phyloP scores from a whole-genome alignment of 192 early-diverging fungal species.

The Lobosporangium transversale region DNA sequence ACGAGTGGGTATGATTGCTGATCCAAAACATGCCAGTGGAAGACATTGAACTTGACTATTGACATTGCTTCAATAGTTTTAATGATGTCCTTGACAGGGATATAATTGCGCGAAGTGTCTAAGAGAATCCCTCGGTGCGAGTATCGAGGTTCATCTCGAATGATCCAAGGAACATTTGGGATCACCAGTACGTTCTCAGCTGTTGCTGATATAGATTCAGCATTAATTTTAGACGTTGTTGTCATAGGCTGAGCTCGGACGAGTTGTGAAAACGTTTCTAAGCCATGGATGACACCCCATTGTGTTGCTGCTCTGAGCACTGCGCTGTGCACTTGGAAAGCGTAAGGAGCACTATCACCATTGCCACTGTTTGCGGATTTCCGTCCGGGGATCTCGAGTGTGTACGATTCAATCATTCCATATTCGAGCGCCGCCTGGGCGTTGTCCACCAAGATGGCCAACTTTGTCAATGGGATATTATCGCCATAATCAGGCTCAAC shows the following conservation, averaged over 20 bases:
- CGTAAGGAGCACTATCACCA: too few species aligned
- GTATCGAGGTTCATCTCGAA: constrained; percentile 70
- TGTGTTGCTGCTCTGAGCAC: constrained; percentile 23
- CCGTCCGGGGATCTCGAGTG: constrained; percentile 11
- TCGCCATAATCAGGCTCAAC: background rate
- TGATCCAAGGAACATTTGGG: constrained; percentile 50
- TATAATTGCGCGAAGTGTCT: constrained; percentile 82
- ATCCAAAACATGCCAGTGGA: constrained; percentile 88
- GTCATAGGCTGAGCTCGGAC: constrained; percentile 4
- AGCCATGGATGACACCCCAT: constrained; percentile 34
- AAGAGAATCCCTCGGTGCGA: constrained; percentile 77
- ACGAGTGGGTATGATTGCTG: constrained; percentile 77
- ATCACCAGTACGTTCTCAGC: constrained; percentile 25
- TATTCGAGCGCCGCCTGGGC: constrained; percentile 19
- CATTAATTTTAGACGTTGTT: background rate
- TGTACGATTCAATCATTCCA: constrained; percentile 35
- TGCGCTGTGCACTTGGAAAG: background rate
- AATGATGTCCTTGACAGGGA: constrained; percentile 69
- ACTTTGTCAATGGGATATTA: background rate
- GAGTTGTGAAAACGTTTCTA: constrained; percentile 35
- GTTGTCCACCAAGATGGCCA: constrained; percentile 19
- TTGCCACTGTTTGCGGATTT: background rate
- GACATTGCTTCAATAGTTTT: constrained; percentile 81
- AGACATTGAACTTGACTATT: constrained; percentile 82
- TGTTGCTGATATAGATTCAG: background rate